A percentile compares a stretch with the other conserved stretches of the same genome.
phyloP scores from a whole-genome alignment of 2,329 filamentous ascomycete species.

The Colletotrichum lupini region DNA sequence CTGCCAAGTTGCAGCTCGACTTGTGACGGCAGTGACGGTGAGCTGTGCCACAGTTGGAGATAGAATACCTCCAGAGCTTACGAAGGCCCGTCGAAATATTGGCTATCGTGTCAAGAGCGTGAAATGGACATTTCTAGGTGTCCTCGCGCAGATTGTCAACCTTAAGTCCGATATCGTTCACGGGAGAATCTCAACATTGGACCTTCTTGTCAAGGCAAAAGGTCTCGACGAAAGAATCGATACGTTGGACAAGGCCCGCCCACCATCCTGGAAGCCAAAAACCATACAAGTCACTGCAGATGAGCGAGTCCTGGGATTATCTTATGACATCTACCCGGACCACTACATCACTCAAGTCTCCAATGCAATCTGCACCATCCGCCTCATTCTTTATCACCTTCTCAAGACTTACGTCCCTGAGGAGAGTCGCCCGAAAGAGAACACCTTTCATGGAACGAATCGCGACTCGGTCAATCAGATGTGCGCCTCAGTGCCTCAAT shows the following conservation, averaged over 20 bases:
- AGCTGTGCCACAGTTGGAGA: not conserved
- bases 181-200: not conserved
- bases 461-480: constrained; percentile 5
- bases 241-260: not conserved
- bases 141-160: not conserved
- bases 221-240: not conserved
- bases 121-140: constrained; percentile 15
- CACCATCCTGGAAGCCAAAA: not conserved
- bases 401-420: not conserved
- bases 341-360: constrained; percentile 39
- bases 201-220: not conserved
- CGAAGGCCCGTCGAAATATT: constrained; percentile 3
- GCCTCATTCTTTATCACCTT: constrained; percentile 35
- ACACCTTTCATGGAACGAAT: not conserved
- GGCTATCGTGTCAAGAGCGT: constrained; percentile 11
- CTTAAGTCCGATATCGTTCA: not conserved
- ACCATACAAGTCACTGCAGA: not conserved
- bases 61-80: not conserved
- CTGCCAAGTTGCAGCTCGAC: constrained; percentile 1
- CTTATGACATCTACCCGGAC: constrained; percentile 38
- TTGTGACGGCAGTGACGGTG: constrained; percentile 22
- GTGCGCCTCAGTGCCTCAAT: constrained; percentile 38
- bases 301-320: constrained; percentile 27
- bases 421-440: not conserved
- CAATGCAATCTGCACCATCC: constrained; percentile 39